Evolutionary conservation across 2,329 filamentous ascomycete genomes (phyloP).

Genomic region (Penicillium sp.): DNA sequence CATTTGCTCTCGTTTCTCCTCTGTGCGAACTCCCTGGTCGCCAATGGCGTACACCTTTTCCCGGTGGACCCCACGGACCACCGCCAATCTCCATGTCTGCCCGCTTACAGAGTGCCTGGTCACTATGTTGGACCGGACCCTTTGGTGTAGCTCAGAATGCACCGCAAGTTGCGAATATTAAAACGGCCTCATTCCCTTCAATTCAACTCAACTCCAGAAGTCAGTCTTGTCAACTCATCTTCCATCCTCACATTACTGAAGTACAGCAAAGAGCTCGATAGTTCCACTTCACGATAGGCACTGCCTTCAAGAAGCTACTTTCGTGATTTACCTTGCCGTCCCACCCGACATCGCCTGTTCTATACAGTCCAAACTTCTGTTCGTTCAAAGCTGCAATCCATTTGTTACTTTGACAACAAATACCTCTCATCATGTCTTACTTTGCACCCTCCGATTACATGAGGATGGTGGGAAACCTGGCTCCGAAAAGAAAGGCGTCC

Average conservation of each 20-base stretch:
- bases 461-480: neutral
- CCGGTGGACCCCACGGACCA: slow-evolving; percentile 5
- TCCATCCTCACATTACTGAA: neutral
- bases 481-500: neutral
- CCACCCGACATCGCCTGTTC: slow-evolving; percentile 15
- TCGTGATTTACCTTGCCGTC: slow-evolving; percentile 12
- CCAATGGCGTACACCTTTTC: neutral
- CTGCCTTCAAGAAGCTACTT: slow-evolving; percentile 14
- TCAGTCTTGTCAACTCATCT: slow-evolving; percentile 11
- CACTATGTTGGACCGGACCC: slow-evolving; percentile 10
- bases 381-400: slow-evolving; percentile 39
- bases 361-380: slow-evolving; percentile 26
- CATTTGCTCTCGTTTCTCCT: slow-evolving; percentile 2
- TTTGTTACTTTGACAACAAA: neutral
- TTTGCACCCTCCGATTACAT: neutral
- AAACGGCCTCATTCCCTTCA: slow-evolving; percentile 3
- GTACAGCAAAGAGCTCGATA: neutral
- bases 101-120: neutral
- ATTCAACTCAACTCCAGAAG: neutral
- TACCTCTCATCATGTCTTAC: neutral
- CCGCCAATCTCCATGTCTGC: slow-evolving; percentile 4
- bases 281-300: neutral
- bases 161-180: slow-evolving; percentile 7
- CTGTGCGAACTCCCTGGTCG: slow-evolving; percentile 1
- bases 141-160: slow-evolving; percentile 7